Percentiles rank a stretch among this genome's conserved stretches.
Evolutionary conservation across 1,284 basidiomycete species (phyloP).

Genomic region (Ceraceosorus bombacis): DNA sequence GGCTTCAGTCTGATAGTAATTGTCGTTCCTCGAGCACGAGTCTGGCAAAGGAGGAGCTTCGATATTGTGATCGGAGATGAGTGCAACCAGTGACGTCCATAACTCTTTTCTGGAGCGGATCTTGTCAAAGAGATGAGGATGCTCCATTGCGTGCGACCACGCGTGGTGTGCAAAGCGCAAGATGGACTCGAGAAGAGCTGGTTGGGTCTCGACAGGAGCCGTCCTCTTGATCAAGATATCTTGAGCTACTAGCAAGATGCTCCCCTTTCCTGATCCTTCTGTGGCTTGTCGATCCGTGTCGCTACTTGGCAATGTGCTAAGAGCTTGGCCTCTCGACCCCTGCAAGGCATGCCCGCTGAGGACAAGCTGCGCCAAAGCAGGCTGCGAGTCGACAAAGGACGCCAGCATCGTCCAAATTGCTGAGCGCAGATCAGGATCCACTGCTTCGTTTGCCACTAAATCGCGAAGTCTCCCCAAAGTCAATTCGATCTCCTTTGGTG

Average conservation of each 20-base stretch:
- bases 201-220: constrained; percentile 65
- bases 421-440: constrained; percentile 62
- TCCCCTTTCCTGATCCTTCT: no score
- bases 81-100: constrained; percentile 60
- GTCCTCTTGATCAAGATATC: constrained; percentile 63
- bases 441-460: constrained; percentile 52
- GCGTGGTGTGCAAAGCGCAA: constrained; percentile 71
- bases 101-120: constrained; percentile 58
- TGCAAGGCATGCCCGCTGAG: constrained; percentile 57
- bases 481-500: constrained; percentile 38
- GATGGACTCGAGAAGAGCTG: constrained; percentile 66
- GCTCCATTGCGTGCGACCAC: constrained; percentile 74
- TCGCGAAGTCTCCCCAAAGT: constrained; percentile 28
- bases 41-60: constrained; percentile 33
- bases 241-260: no score
- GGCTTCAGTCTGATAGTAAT: constrained; percentile 53
- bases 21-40: not conserved
- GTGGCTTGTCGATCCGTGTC: no score
- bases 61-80: constrained; percentile 61
- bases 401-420: constrained; percentile 76
- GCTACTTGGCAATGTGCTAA: no score
- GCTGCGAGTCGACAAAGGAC: constrained; percentile 73
- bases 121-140: constrained; percentile 58
- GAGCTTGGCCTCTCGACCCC: no score
- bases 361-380: constrained; percentile 74